Evolutionary conservation across 1,284 basidiomycete species (phyloP).

Genomic region (Ceratobasidium sp.): DNA sequence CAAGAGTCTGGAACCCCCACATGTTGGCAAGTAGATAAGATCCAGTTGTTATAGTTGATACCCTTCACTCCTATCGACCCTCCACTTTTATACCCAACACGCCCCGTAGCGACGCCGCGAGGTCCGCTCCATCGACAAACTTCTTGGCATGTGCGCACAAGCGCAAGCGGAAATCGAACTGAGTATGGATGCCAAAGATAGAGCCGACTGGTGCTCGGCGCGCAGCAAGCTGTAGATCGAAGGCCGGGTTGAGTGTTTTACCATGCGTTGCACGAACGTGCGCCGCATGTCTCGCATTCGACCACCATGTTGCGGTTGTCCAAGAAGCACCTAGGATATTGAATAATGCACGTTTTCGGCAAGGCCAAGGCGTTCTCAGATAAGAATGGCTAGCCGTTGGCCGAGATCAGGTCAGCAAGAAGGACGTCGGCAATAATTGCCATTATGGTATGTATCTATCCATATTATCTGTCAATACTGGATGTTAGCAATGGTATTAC

Average conservation of each 20-base stretch:
- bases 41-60: not conserved
- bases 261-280: conserved; percentile 38
- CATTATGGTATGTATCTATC: not conserved
- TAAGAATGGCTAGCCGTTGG: not conserved
- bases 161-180: not conserved
- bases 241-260: not conserved
- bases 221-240: conserved; percentile 23
- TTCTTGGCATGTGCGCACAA: conserved; percentile 19
- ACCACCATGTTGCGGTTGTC: conserved; percentile 13
- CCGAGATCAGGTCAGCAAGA: conserved; percentile 12
- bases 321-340: conserved; percentile 12
- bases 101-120: conserved; percentile 13
- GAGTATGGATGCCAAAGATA: conserved; percentile 26
- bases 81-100: not conserved
- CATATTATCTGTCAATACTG: not conserved
- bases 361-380: not conserved
- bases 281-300: conserved; percentile 22
- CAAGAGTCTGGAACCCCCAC: conserved; percentile 23
- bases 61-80: not conserved
- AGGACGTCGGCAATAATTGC: not conserved
- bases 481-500: too few species aligned
- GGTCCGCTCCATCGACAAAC: not conserved
- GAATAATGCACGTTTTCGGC: conserved; percentile 22
- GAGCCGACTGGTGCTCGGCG: not conserved
- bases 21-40: conserved; percentile 4